These are phyloP conservation scores for Eremochloa ophiuroides DNA, from an alignment of 176 grass and related monocot species.

Conservation along the genomic window DNA sequence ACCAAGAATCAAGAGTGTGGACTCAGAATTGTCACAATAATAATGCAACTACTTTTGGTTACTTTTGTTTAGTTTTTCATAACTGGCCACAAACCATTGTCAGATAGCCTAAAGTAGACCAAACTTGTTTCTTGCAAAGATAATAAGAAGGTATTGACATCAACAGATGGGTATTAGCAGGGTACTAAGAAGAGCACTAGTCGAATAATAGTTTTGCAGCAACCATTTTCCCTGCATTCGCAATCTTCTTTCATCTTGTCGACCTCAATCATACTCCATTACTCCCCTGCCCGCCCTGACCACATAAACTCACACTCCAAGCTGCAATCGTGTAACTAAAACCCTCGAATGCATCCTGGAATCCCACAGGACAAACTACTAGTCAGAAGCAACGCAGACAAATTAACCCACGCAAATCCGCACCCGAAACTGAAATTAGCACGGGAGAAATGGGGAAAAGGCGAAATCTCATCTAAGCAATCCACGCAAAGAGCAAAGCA, in stretches of 20 bases:
- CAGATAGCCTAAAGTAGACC: neutral
- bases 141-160: neutral
- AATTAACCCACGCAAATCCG: neutral
- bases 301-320: neutral
- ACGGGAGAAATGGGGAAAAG: neutral
- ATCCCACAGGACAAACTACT: neutral
- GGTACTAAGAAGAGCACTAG: neutral
- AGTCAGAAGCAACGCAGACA: neutral
- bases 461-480: neutral
- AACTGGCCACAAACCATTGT: neutral
- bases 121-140: neutral
- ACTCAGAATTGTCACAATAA: neutral
- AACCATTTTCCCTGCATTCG: neutral
- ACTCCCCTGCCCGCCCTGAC: too few relatives aligned
- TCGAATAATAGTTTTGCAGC: neutral
- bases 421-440: neutral
- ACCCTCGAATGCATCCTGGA: neutral
- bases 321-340: too few relatives aligned
- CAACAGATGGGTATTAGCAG: neutral
- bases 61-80: neutral
- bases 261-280: neutral
- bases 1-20: neutral
- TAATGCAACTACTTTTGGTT: neutral
- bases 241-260: too few relatives aligned
- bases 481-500: neutral